Evolutionary conservation across 805 yeast genomes (phyloP), one percentile per base, ranked within the genome.

Genomic region (Myxozyma melibiosi): DNA sequence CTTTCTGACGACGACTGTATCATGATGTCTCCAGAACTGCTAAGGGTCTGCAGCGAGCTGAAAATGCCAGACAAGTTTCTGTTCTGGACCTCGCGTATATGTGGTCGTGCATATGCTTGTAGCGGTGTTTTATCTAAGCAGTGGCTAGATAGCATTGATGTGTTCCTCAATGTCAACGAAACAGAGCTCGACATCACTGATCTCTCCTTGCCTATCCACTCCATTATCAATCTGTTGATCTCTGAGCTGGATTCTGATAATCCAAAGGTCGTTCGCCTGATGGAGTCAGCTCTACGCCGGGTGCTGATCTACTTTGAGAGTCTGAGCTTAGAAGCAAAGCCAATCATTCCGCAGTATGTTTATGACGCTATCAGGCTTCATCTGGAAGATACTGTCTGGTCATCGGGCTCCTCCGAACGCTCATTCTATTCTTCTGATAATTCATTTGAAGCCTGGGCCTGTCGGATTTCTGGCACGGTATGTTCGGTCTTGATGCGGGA

Each of bases 41-140:
- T 57, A 20, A 22, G 30, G 24, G 8, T 51, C n/a, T 53, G 56
- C 35, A 13, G 39, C 16, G 40, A 22, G 14, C 40, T 46, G 11
- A 33, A 49, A 11, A 20, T 57, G 42, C 46, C 58, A 7, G 42
- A 25, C 27, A 59, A 40, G 11, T 60, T 60, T 43, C 14, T 35
- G 7, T 7, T 18, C 4, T 60, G 64, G 64, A 48, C 48, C 8
- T 34, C 58, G 1, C 43, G 37, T 13, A 42, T 58, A 2, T 53
- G 58, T 41, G 64, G 58, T 3, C 51, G 47, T 2, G 64, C 58
- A 6, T 60, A 60, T 30, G 53, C 58, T 9, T 30, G 51, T 7
- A 31, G 25, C 9, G 64, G 64, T 7, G 14, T 18, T 5, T 18
- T 58, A 9, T 47, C 49, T 2, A 13, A 16, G 2, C 27, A 14